Evolutionary conservation across 2,329 filamentous ascomycete species (phyloP), one percentile per base, ranked within the genome.

Genomic region (Fusarium luffae): DNA sequence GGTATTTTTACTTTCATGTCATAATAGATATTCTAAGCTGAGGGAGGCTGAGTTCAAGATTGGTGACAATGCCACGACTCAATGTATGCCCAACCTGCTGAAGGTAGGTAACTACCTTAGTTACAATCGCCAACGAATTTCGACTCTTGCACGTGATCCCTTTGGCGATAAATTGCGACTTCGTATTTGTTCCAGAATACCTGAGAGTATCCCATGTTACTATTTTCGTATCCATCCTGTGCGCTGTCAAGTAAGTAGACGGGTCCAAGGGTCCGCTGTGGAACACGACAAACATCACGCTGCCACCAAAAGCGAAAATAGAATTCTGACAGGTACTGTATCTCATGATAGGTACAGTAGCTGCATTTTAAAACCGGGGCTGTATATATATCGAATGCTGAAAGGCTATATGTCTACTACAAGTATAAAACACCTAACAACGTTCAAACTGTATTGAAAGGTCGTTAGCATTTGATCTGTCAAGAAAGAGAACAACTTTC

Each of bases 211-310:
- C 14, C 11, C 18, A 7, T 32, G 59, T 48, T 58, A 14, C 59
- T 63, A 65, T 58, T 59, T 27, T 64, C 5, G 59, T 65, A 27
- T 44, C 21, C 7, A 14, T 42, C 28, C 43, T 13, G 44, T 57
- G 59, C 10, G 49, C 14, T 58, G 51, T 51, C 46, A 49, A 61
- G 16, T 23, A n/a, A 16, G 18, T 13, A 51, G 34, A 37, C 34
- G 18, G 34, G 21, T 40, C 21, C 11, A 14, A 48, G 18, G 46
- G 23, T 41, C 59, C 27, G 40, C 37, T 25, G 52, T 21, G 44
- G 48, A 66, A 61, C 54, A 64, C 58, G 58, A 40, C 32, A 25
- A 14, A 21, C 30, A 50, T 13, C 14, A 48, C 58, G 55, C 34
- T 28, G 27, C 27, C 58, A 42, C 56, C 44, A 57, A 46, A 23